Percentiles rank a stretch among this genome's conserved stretches.
These are phyloP conservation scores for Harringtonia aguacate DNA, from an alignment of 2,329 filamentous ascomycete species.

Conservation along the genomic window DNA sequence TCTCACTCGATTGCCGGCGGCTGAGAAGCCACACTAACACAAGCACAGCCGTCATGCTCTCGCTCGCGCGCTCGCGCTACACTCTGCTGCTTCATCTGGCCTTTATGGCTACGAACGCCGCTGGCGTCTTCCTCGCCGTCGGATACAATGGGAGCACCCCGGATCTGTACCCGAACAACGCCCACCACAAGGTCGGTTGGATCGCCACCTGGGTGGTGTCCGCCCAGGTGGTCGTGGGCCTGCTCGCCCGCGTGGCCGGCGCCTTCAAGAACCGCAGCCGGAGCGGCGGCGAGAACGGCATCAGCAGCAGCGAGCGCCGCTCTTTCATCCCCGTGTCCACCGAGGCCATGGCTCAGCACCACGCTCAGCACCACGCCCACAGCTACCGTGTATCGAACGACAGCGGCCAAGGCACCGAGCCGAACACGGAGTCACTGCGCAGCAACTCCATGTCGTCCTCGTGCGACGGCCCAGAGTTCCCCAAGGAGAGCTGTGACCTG, in stretches of 20 bases:
- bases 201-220: conserved; percentile 60
- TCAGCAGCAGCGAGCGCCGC: conserved; percentile 35
- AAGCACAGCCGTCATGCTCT: conserved; percentile 72
- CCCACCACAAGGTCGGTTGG: conserved; percentile 88
- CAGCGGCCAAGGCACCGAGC: conserved; percentile 65
- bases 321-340: conserved; percentile 54
- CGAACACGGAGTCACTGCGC: conserved; percentile 53
- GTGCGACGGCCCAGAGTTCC: conserved; percentile 32
- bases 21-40: neutral
- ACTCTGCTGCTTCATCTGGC: conserved; percentile 57
- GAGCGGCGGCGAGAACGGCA: conserved; percentile 7
- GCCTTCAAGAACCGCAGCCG: conserved; percentile 19
- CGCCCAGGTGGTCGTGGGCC: conserved; percentile 58
- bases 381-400: conserved; percentile 55
- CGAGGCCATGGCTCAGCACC: conserved; percentile 41
- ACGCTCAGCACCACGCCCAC: conserved; percentile 1
- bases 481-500: conserved; percentile 39
- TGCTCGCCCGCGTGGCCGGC: conserved; percentile 51
- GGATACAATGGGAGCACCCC: conserved; percentile 75
- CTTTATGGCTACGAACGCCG: conserved; percentile 52
- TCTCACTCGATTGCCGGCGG: neutral
- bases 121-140: conserved; percentile 53
- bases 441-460: conserved; percentile 54
- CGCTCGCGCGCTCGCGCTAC: conserved; percentile 66
- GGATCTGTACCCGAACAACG: conserved; percentile 76